phyloP scores from a whole-genome alignment of 1,139 yeast species.

The Pichia sp. region DNA sequence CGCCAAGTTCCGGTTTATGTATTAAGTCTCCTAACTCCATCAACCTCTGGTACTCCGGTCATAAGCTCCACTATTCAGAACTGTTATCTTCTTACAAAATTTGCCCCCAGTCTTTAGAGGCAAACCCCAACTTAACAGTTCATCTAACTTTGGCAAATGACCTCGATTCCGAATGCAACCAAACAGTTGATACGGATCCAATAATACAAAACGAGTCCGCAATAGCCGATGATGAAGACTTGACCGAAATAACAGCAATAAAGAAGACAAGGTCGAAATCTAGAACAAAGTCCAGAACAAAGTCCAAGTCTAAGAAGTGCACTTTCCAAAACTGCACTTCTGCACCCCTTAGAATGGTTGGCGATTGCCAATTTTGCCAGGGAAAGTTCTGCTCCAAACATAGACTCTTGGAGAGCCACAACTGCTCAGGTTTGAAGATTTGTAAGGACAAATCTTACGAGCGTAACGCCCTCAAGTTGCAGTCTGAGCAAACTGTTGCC shows the following conservation, averaged over 20 bases:
- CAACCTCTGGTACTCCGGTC: conserved; percentile 48
- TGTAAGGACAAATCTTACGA: conserved; percentile 80
- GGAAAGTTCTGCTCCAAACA: conserved; percentile 88
- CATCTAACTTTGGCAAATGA: conserved; percentile 32
- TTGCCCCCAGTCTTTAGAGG: conserved; percentile 8
- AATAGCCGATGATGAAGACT: too few species aligned
- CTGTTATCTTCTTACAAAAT: conserved; percentile 25
- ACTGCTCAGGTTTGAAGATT: conserved; percentile 67
- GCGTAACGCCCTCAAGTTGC: conserved; percentile 40
- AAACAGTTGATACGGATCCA: too few species aligned
- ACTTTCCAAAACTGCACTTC: conserved; percentile 55
- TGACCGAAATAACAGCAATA: too few species aligned
- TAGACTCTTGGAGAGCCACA: conserved; percentile 78
- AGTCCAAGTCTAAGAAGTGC: conserved; percentile 49
- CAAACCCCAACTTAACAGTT: conserved; percentile 30
- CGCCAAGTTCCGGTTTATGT: conserved; percentile 9
- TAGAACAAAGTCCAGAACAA: conserved; percentile 34
- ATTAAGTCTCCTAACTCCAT: conserved; percentile 25
- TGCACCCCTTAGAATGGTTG: conserved; percentile 74
- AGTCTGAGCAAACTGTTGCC: conserved; percentile 38
- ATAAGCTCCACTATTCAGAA: conserved; percentile 32
- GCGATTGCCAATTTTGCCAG: conserved; percentile 79
- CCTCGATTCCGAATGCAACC: too few species aligned
- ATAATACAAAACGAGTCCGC: too few species aligned
- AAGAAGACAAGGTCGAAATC: conserved; percentile 3